phyloP scores from a whole-genome alignment of 2,329 filamentous ascomycete genomes.

The Fusarium chuoi region DNA sequence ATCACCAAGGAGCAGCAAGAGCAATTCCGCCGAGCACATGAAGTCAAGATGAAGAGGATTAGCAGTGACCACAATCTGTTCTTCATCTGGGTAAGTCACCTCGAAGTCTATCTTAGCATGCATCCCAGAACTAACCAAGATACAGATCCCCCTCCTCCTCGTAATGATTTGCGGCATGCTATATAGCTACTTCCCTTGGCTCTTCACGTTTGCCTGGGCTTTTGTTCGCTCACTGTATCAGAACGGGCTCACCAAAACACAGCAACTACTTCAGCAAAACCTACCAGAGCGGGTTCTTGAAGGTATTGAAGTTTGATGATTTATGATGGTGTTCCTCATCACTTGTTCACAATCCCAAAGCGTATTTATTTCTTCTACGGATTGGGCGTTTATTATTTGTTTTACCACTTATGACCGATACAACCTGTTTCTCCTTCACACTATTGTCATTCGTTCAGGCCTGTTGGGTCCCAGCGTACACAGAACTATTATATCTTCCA shows the following conservation, averaged over 20 bases:
- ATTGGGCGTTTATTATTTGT: constrained; percentile 21
- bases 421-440: not conserved
- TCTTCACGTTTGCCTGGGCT: constrained; percentile 51
- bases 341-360: constrained; percentile 25
- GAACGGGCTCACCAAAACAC: constrained; percentile 42
- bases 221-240: constrained; percentile 48
- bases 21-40: constrained; percentile 68
- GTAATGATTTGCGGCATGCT: constrained; percentile 61
- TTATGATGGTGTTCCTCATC: constrained; percentile 32
- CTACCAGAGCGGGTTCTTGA: constrained; percentile 42
- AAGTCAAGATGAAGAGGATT: constrained; percentile 70
- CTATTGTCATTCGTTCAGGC: constrained; percentile 16
- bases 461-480: not conserved
- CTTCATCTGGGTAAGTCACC: constrained; percentile 71
- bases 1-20: constrained; percentile 74
- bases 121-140: constrained; percentile 33
- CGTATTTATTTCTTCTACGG: constrained; percentile 22
- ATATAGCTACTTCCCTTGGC: constrained; percentile 62
- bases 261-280: constrained; percentile 43
- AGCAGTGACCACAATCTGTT: constrained; percentile 73
- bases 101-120: not conserved
- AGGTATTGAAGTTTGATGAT: constrained; percentile 43
- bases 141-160: constrained; percentile 61
- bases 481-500: not conserved
- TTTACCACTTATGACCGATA: constrained; percentile 20